Evolutionary conservation across 2,329 filamentous ascomycete species (phyloP).

Genomic region (Penicillium sp.): DNA sequence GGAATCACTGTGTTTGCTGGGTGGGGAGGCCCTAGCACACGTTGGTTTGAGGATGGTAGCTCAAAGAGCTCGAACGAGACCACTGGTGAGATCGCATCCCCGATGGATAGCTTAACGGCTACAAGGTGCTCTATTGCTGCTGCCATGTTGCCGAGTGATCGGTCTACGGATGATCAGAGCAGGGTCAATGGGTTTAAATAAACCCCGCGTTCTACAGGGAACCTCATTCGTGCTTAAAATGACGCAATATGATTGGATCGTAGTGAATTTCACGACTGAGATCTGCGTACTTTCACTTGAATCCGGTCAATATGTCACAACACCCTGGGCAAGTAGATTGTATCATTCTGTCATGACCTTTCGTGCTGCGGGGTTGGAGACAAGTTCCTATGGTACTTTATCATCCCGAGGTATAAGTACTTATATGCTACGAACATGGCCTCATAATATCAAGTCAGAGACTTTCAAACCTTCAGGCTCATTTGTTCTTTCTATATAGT

Average conservation of each 20-base stretch:
- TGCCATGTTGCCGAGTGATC: not conserved
- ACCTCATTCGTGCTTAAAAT: not conserved
- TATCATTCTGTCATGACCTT: not conserved
- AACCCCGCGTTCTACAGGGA: not conserved
- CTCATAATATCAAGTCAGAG: too few relatives aligned
- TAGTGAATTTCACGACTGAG: not conserved
- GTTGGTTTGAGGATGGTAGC: conserved; percentile 36
- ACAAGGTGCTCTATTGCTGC: not conserved
- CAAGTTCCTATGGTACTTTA: not conserved
- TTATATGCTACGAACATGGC: too few relatives aligned
- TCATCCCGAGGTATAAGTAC: too few relatives aligned
- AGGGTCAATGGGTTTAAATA: not conserved
- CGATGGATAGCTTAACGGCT: not conserved
- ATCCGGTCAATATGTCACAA: not conserved
- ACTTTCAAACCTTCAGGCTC: not conserved
- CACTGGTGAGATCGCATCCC: not conserved
- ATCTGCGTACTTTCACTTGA: not conserved
- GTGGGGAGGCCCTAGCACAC: conserved; percentile 42
- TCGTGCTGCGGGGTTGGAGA: not conserved
- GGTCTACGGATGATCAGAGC: not conserved
- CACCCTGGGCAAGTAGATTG: not conserved
- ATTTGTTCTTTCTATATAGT: not conserved
- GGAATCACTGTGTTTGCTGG: conserved; percentile 40
- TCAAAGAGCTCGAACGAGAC: not conserved
- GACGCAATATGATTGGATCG: not conserved